These are phyloP conservation scores for Salix purpurea DNA, from an alignment of 345 rosid genomes.

Conservation along the genomic window DNA sequence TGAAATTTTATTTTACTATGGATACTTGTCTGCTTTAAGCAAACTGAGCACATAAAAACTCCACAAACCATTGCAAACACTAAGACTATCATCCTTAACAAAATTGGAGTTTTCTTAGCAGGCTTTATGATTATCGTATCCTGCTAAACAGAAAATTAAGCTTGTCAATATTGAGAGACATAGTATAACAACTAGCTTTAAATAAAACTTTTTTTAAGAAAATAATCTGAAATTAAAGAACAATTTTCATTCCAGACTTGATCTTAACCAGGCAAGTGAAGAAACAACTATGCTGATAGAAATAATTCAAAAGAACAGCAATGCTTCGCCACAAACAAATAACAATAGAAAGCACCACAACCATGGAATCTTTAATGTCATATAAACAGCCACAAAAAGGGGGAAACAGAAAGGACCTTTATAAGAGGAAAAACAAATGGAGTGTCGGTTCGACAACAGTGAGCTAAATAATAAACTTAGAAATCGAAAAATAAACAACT, in stretches of 20 bases:
- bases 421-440: not conserved
- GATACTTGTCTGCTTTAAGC: constrained; percentile 60
- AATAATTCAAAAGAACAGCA: not conserved
- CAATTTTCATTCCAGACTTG: not conserved
- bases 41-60: constrained; percentile 54
- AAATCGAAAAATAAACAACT: not conserved
- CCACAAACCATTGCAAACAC: constrained; percentile 70
- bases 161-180: constrained; percentile 4
- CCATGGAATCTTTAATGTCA: not conserved
- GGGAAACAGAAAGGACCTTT: not conserved
- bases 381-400: not conserved
- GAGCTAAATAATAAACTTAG: not conserved
- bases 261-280: not conserved
- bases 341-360: not conserved
- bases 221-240: constrained; percentile 15
- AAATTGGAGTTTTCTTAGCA: constrained; percentile 65
- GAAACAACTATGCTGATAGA: not conserved
- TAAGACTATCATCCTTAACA: constrained; percentile 65
- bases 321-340: not conserved
- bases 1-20: constrained; percentile 30
- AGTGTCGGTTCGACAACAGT: not conserved
- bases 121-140: constrained; percentile 56
- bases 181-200: not conserved
- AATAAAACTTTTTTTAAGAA: not conserved
- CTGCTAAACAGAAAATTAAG: constrained; percentile 34